A percentile compares a stretch with the other conserved stretches of the same genome.
phyloP scores from a whole-genome alignment of 768 basidiomycete species.

The Naganishia kalamii region DNA sequence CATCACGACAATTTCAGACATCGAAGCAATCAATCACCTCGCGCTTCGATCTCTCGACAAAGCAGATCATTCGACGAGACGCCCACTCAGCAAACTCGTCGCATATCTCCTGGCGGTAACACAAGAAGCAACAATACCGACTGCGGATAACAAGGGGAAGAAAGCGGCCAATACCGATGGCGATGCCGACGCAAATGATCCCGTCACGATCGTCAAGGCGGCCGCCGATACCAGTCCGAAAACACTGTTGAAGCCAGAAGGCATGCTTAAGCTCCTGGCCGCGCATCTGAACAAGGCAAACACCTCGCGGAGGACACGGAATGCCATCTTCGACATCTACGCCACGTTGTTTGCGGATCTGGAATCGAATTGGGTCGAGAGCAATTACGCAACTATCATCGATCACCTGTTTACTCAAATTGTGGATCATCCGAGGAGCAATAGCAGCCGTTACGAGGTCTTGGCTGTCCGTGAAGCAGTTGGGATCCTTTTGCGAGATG shows the following conservation, averaged over 20 bases:
- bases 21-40: conserved; percentile 65
- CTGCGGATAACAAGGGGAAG: conserved; percentile 50
- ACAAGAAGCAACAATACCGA: conserved; percentile 54
- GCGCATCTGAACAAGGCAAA: conserved; percentile 70
- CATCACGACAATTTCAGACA: conserved; percentile 59
- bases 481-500: conserved; percentile 69
- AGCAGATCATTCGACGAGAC: conserved; percentile 76
- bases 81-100: conserved; percentile 67
- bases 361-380: conserved; percentile 70
- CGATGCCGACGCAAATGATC: conserved; percentile 56
- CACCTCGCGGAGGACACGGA: conserved; percentile 62
- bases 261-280: conserved; percentile 79
- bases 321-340: conserved; percentile 86
- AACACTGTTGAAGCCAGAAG: conserved; percentile 62
- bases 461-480: conserved; percentile 67
- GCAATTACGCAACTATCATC: conserved; percentile 71
- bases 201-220: conserved; percentile 50
- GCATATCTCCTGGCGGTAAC: conserved; percentile 79
- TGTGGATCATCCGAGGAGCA: conserved; percentile 54
- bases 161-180: conserved; percentile 52
- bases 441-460: conserved; percentile 62
- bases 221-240: conserved; percentile 56
- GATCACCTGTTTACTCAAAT: conserved; percentile 73
- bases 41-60: conserved; percentile 70
- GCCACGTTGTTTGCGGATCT: conserved; percentile 67